These are phyloP conservation scores for Auriscalpium vulgare DNA, from an alignment of 768 basidiomycete species.

Conservation along the genomic window DNA sequence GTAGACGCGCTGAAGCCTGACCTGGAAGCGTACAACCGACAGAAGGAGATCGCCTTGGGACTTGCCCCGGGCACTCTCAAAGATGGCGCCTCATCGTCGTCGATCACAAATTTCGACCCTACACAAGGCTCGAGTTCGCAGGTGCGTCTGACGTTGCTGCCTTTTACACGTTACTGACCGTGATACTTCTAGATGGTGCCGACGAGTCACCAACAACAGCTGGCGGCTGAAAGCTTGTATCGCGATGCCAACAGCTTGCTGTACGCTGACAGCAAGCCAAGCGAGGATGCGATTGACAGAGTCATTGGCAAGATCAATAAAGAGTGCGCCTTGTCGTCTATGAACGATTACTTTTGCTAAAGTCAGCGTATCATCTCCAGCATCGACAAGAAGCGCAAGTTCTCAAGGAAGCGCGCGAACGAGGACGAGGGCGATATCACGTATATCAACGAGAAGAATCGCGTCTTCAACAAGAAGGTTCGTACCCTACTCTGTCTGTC, in stretches of 20 bases:
- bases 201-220: slow-evolving; percentile 52
- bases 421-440: slow-evolving; percentile 95
- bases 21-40: slow-evolving; percentile 75
- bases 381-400: slow-evolving; percentile 84
- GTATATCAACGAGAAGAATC: slow-evolving; percentile 97
- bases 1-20: slow-evolving; percentile 85
- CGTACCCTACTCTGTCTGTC: slow-evolving; percentile 4
- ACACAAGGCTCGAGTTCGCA: slow-evolving; percentile 33
- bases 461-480: slow-evolving; percentile 97
- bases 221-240: slow-evolving; percentile 78
- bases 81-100: slow-evolving; percentile 28
- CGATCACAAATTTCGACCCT: slow-evolving; percentile 46
- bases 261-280: slow-evolving; percentile 93
- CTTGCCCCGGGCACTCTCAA: slow-evolving; percentile 60
- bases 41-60: slow-evolving; percentile 82
- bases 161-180: background rate
- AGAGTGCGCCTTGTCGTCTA: slow-evolving; percentile 50
- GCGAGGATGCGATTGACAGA: slow-evolving; percentile 90
- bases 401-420: slow-evolving; percentile 83
- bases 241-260: slow-evolving; percentile 88
- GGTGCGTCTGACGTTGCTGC: slow-evolving; percentile 21
- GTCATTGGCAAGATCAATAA: slow-evolving; percentile 86
- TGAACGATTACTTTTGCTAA: slow-evolving; percentile 13
- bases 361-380: slow-evolving; percentile 30
- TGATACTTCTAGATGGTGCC: slow-evolving; percentile 35